A percentile compares a stretch with the other conserved stretches of the same genome.
These are phyloP conservation scores for Exophiala mesophila DNA, from an alignment of 2,329 filamentous ascomycete species.

Conservation along the genomic window DNA sequence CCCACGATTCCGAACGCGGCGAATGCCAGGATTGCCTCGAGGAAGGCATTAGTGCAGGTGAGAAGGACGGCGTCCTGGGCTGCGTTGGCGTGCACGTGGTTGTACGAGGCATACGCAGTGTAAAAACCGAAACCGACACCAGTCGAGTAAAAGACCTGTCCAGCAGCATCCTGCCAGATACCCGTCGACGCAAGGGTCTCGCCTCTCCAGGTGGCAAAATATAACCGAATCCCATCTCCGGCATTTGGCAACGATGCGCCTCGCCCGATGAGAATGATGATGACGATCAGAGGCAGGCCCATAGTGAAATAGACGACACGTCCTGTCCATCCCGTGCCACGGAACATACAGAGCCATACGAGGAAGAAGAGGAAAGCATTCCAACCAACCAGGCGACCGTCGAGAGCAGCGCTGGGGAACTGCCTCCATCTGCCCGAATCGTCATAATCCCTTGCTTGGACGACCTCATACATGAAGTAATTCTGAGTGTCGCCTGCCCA, in stretches of 20 bases:
- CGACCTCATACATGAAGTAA: conserved; percentile 47
- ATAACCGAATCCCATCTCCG: conserved; percentile 44
- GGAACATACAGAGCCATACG: conserved; percentile 53
- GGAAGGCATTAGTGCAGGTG: conserved; percentile 2
- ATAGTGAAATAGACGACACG: conserved; percentile 55
- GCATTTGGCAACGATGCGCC: conserved; percentile 50
- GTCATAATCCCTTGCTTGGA: conserved; percentile 33
- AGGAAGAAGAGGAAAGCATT: conserved; percentile 52
- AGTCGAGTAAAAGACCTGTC: conserved; percentile 54
- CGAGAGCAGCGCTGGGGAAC: conserved; percentile 44
- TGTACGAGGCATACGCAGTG: conserved; percentile 52
- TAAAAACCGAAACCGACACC: conserved; percentile 54
- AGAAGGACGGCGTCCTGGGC: conserved; percentile 46
- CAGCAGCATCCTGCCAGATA: conserved; percentile 52
- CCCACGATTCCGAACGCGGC: conserved; percentile 51
- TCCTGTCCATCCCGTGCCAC: conserved; percentile 50
- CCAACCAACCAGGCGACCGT: conserved; percentile 55
- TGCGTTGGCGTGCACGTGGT: conserved; percentile 49
- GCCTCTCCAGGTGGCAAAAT: conserved; percentile 42
- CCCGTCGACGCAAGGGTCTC: conserved; percentile 43
- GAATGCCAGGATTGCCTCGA: conserved; percentile 37
- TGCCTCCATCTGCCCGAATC: background rate
- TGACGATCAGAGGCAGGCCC: conserved; percentile 51
- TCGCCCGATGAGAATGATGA: conserved; percentile 50
- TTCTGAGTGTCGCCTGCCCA: conserved; percentile 47